Conservation (phyloP, 2,329 filamentous ascomycete genomes). For the Claviceps quebecensis region DNA sequence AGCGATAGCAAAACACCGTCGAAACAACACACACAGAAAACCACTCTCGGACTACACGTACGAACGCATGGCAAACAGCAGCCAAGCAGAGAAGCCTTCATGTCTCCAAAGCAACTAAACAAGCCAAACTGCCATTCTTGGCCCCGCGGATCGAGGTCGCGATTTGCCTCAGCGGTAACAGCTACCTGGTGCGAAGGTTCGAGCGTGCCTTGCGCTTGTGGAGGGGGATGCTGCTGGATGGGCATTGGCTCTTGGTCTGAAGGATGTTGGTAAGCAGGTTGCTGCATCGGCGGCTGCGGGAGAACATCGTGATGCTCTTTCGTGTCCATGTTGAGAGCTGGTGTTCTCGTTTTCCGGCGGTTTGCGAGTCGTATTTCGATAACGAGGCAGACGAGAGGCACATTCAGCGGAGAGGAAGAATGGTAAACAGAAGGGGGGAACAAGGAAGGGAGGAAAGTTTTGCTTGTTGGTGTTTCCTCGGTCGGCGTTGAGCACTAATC, state of each 20-base stretch:
- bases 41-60: conserved; percentile 15
- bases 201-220: not conserved
- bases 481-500: no score
- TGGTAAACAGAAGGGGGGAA: no score
- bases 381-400: not conserved
- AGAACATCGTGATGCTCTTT: not conserved
- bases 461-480: no score
- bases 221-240: not conserved
- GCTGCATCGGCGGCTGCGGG: not conserved
- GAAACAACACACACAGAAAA: not conserved
- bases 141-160: conserved; percentile 9
- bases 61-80: conserved; percentile 29
- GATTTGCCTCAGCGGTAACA: not conserved
- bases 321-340: not conserved
- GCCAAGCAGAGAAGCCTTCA: conserved; percentile 23
- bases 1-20: not conserved
- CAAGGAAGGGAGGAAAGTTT: no score
- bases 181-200: not conserved
- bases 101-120: conserved; percentile 25
- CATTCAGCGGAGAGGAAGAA: not conserved
- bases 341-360: not conserved
- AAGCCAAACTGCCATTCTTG: conserved; percentile 25
- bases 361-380: not conserved
- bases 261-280: not conserved
- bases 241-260: not conserved